phyloP scores from a whole-genome alignment of 1,284 basidiomycete genomes.

The Fereydounia khargensis region DNA sequence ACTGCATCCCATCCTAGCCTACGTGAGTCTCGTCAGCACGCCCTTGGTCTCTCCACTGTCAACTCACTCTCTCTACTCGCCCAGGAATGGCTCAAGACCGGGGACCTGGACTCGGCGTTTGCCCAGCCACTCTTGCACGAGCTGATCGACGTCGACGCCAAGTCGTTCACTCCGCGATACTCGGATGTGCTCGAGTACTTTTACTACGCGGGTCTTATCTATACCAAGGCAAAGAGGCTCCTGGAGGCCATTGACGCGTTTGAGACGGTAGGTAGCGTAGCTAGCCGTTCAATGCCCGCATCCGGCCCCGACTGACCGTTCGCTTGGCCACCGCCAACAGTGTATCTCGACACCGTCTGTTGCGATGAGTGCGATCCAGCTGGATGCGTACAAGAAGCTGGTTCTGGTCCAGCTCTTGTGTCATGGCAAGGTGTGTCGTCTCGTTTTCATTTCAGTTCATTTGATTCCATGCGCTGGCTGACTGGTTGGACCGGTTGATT shows the following conservation, averaged over 20 bases:
- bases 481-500: no score
- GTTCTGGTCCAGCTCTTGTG: slow-evolving; percentile 72
- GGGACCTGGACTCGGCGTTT: slow-evolving; percentile 26
- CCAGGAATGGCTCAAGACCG: slow-evolving; percentile 26
- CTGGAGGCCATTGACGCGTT: slow-evolving; percentile 36
- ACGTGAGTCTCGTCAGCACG: slow-evolving; percentile 6
- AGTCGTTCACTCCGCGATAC: slow-evolving; percentile 1
- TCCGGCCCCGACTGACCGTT: not conserved
- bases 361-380: slow-evolving; percentile 69
- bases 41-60: not conserved
- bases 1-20: slow-evolving; percentile 36
- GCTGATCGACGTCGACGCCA: slow-evolving; percentile 23
- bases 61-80: not conserved
- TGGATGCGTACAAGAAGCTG: slow-evolving; percentile 81
- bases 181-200: slow-evolving; percentile 46
- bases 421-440: slow-evolving; percentile 65
- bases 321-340: slow-evolving; percentile 9
- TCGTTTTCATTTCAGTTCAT: no score
- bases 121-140: slow-evolving; percentile 28
- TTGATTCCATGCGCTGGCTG: no score
- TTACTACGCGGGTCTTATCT: slow-evolving; percentile 43
- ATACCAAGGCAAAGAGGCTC: slow-evolving; percentile 20
- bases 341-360: slow-evolving; percentile 70
- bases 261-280: slow-evolving; percentile 29
- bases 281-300: not conserved